phyloP scores from a whole-genome alignment of 1,284 basidiomycete genomes.

The Hortiboletus rubellus region DNA sequence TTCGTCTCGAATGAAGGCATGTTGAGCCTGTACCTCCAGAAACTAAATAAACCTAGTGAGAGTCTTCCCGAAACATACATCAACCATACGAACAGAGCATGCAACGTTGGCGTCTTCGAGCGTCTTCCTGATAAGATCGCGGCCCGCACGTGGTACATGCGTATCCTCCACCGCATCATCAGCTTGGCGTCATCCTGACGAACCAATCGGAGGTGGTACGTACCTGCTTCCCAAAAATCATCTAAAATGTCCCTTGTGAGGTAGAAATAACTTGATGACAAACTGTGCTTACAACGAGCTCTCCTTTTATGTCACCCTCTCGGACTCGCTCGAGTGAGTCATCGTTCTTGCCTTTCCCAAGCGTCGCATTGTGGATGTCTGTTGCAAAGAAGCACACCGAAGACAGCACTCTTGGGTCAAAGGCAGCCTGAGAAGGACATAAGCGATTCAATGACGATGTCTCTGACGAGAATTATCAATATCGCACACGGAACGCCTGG shows the following conservation, averaged over 20 bases:
- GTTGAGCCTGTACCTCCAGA: conserved; percentile 90
- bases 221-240: conserved; percentile 94
- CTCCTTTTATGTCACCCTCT: conserved; percentile 81
- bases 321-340: conserved; percentile 71
- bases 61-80: not conserved
- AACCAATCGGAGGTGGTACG: conserved; percentile 8
- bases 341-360: conserved; percentile 83
- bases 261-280: not conserved
- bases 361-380: conserved; percentile 81
- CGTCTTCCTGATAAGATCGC: conserved; percentile 78
- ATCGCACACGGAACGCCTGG: conserved; percentile 28
- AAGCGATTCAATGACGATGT: conserved; percentile 50
- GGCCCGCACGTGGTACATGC: conserved; percentile 81
- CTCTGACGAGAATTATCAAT: conserved; percentile 35
- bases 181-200: not conserved
- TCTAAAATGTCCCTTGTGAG: conserved; percentile 43
- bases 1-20: conserved; percentile 92
- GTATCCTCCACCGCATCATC: conserved; percentile 59
- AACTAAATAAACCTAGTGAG: conserved; percentile 52
- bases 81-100: conserved; percentile 54
- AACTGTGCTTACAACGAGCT: conserved; percentile 65
- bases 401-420: conserved; percentile 80
- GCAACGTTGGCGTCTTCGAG: conserved; percentile 77
- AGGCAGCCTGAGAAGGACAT: conserved; percentile 57
- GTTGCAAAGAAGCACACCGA: conserved; percentile 94